Conservation (phyloP, 805 yeast genomes). For the Starmerella floricola region DNA sequence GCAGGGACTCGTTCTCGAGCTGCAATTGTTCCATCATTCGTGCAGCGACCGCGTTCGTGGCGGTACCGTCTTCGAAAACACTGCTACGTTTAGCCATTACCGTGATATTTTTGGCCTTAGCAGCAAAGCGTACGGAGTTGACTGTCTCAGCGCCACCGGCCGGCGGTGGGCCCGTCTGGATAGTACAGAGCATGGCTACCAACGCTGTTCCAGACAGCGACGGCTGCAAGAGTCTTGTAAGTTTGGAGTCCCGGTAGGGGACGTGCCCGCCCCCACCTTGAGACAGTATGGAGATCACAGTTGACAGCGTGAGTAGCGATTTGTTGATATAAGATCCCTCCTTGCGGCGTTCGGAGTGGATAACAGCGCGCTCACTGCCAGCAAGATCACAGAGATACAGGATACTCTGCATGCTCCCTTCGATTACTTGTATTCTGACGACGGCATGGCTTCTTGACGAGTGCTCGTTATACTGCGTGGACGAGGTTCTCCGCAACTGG, state of each 20-base stretch:
- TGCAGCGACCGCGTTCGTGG: slow-evolving; percentile 30
- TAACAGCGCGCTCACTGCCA: slow-evolving; percentile 82
- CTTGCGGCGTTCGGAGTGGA: slow-evolving; percentile 66
- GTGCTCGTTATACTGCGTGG: slow-evolving; percentile 78
- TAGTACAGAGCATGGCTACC: slow-evolving; percentile 77
- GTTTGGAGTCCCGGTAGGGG: slow-evolving; percentile 86
- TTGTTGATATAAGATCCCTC: slow-evolving; percentile 92
- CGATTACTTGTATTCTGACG: slow-evolving; percentile 49
- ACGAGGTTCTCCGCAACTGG: slow-evolving; percentile 60
- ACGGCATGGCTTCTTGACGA: slow-evolving; percentile 90
- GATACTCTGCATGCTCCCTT: slow-evolving; percentile 39
- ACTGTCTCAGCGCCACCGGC: slow-evolving; percentile 56
- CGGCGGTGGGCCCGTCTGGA: slow-evolving; percentile 48
- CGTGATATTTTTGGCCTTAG: slow-evolving; percentile 77
- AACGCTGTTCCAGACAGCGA: slow-evolving; percentile 79
- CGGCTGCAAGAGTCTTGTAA: slow-evolving; percentile 82
- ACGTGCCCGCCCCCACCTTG: slow-evolving; percentile 47
- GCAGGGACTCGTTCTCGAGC: slow-evolving; percentile 35
- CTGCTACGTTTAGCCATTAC: slow-evolving; percentile 46
- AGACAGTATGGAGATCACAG: slow-evolving; percentile 76
- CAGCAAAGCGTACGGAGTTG: slow-evolving; percentile 82
- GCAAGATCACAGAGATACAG: slow-evolving; percentile 89
- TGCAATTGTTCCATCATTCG: slow-evolving; percentile 51
- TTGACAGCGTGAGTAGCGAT: slow-evolving; percentile 77
- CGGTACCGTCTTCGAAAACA: slow-evolving; percentile 21